Evolutionary conservation across 257 asterid genomes (phyloP), one percentile per base, ranked within the genome.

Genomic region (Nicotiana undulata): DNA sequence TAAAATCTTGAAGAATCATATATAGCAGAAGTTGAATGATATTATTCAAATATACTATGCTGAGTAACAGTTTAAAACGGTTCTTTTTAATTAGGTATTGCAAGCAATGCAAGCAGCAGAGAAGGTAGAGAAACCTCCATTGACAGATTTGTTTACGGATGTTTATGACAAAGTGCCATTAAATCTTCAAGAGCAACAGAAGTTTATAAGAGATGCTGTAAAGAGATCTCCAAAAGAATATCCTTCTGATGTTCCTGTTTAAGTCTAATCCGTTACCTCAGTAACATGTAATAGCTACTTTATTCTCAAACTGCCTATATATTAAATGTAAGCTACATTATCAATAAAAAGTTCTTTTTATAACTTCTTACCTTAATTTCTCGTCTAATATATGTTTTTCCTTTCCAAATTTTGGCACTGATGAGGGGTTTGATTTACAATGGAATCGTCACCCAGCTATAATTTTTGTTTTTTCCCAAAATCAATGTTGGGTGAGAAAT

Each of bases 91-190:
- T 32, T 83, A 95, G 97, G 85, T 95, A 40, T 16, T 95, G 88
- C 76, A 84, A 9, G 96, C 97, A 18, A 89, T 95, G 85, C 98
- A 92, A 86, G 84, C 13, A 49, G 99, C 99, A 6, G 98, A 88
- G 18, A 88, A 85, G 63, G 75, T 37, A 17, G 90, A 90, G 80
- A 95, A 95, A 79, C 93, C 95, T 49, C 77, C 82, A 12, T 83
- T 95, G 10, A 77, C 68, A 58, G 91, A 90, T 3, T 22, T 95
- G 74, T 95, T 95, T 83, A 87, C 84, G 1, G 98, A 95, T 63
- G 99, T 95, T 31, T 95, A 95, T 37, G 91, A 90, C 20, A 22
- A 76, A 29, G 10, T 53, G 46, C 97, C 99, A 3, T 56, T 37
- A 29, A 95, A 92, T 82, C 93, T 95, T 46, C 84, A 40, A 31